Evolutionary conservation across 805 yeast genomes (phyloP), one percentile per base, ranked within the genome.

Genomic region (Candida quercuum): DNA sequence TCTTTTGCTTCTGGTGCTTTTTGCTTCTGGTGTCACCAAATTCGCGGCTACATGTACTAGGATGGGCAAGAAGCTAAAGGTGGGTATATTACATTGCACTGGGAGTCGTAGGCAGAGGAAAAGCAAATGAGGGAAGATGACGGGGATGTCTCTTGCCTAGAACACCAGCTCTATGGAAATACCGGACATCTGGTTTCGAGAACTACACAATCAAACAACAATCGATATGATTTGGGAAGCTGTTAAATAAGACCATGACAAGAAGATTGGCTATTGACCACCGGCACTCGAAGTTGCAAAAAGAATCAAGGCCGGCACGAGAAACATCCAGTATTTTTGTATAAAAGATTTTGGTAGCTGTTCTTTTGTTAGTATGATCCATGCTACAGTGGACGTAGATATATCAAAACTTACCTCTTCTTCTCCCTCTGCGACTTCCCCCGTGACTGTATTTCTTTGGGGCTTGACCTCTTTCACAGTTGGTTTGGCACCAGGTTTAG

Each of bases 261-360:
- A 11, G 28, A 11, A n/a, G 14, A n/a, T 15, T 18, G 31, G 6
- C 10, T 20, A 21, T 18, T 30, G 20, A 6, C 42, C 47, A 4
- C 44, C 41, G 1, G 34, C 20, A n/a, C 31, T 22, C 1, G 38
- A 22, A 6, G 38, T 15, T 47, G 63, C 40, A 39, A 69, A 38
- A 27, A 74, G 42, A 10, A 76, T 34, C 17, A 72, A 43, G 12
- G 74, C 74, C 2, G 78, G 75, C 7, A 74, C 74, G 19, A 78
- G 60, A 54, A 72, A 76, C 67, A 74, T 64, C 84, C 84, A 78
- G 57, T 78, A 71, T 53, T 71, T 71, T 51, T 77, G 82, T 14
- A 78, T 59, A 57, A 76, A 77, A 5, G 79, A 69, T 36, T 62
- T 57, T 23, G 60, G 60, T 2, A 30, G 27, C n/a, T n/a, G n/a